Evolutionary conservation across 331 rosid species (phyloP).

Genomic region (Cydonia oblonga): DNA sequence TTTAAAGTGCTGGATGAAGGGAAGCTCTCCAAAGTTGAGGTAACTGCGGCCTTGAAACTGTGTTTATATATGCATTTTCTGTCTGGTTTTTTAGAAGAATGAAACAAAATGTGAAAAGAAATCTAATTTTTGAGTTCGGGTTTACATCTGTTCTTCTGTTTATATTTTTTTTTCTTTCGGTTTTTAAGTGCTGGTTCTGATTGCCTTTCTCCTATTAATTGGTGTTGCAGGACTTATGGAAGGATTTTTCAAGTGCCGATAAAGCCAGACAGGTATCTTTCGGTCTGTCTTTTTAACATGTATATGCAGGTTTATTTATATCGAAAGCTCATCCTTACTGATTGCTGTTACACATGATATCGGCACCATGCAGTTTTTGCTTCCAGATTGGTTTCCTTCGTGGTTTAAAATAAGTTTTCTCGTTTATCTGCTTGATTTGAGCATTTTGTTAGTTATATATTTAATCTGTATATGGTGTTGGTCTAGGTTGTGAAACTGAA

Average conservation of each 20-base stretch:
- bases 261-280: conserved; percentile 57
- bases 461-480: background rate
- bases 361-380: background rate
- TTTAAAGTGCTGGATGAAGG: conserved; percentile 84
- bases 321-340: background rate
- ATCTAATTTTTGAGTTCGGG: background rate
- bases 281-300: background rate
- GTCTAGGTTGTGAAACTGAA: conserved; percentile 68
- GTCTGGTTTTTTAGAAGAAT: background rate
- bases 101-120: background rate
- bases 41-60: conserved; percentile 7
- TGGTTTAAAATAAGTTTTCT: background rate
- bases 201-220: background rate
- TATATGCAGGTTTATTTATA: background rate
- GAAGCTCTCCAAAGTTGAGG: conserved; percentile 86
- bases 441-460: background rate
- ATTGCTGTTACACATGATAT: background rate
- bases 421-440: background rate
- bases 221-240: conserved; percentile 45
- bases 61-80: background rate
- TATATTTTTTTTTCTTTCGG: background rate
- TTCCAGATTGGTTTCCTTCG: background rate
- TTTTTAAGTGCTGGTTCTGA: background rate
- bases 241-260: conserved; percentile 51
- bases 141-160: background rate